Percentiles rank a stretch among this genome's conserved stretches.
Conservation (phyloP, 202 grass and related monocot genomes). For the Panicum hallii region DNA sequence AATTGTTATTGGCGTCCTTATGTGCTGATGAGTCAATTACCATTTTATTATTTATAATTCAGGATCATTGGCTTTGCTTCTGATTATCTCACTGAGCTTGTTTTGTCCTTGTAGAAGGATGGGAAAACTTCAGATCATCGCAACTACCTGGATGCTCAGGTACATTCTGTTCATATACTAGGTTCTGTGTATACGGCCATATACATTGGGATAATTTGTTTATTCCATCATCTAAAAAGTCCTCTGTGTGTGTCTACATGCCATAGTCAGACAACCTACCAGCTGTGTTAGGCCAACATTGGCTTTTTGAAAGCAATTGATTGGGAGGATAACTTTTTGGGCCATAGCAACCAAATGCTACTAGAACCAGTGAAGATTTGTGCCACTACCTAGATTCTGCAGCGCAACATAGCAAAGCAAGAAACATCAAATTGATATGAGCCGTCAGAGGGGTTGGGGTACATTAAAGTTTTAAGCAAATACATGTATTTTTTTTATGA, state of each 20-base stretch:
- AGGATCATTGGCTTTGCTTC: neutral
- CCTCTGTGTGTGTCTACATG: neutral
- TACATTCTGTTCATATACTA: conserved; percentile 37
- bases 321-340: neutral
- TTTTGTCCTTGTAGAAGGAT: conserved; percentile 69
- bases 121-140: conserved; percentile 76
- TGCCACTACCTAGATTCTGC: neutral
- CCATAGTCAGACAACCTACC: conserved; percentile 12
- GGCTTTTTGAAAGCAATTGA: neutral
- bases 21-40: neutral
- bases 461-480: conserved; percentile 9
- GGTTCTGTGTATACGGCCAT: neutral
- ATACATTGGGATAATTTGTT: neutral
- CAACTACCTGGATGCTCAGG: conserved; percentile 94
- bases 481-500: neutral
- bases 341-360: neutral
- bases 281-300: neutral
- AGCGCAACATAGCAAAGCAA: neutral
- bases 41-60: conserved; percentile 19
- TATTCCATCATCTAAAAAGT: neutral
- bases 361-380: neutral
- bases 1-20: conserved; percentile 19
- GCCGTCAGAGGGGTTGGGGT: neutral
- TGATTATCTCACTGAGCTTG: conserved; percentile 41
- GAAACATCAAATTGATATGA: neutral